Base-by-base conservation (phyloP, 2,329 filamentous ascomycete species). In the Cercospora sesami region DNA sequence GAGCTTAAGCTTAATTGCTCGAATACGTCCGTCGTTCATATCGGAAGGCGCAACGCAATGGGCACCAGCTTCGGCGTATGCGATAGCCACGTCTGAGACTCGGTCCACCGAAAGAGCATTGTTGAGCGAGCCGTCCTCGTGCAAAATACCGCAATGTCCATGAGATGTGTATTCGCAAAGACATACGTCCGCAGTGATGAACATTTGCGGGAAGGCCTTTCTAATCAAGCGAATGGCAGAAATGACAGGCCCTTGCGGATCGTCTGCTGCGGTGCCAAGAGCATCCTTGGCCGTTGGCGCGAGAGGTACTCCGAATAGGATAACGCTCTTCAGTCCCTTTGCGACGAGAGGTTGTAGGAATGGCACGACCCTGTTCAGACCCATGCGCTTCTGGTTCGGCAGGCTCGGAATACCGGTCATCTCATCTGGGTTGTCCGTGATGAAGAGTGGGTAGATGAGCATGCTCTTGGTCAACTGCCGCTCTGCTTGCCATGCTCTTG, bases 121-220 rank as follows among this genome's bases (percentile, higher is more conserved):
- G 86, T 98, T 97, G 68, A 99, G 86, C 70, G 89, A 91, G 70
- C 93, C 93, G 78, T 99, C 95, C 73, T 97, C 93, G 66, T 93
- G 89, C 57, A 99, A 86, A 74, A 99, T 97, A 63, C 95, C 95
- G 78, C 95, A 99, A 83, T 99, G 95, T 55, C 95, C 95, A 80
- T 99, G 95, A 6, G 92, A 95, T 0, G 95, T 99, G 83, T 99
- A 99, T 82, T 99, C 95, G 86, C 95, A 99, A 7, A 99, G 90
- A 78, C 95, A 98, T 67, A 99, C 95, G 78, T 99, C 95, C 68
- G 90, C 89, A 73, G 91, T 90, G 75, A 99, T 92, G 83, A 96
- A 98, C 68, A 99, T 86, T 70, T 93, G 89, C 2, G 95, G 95
- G 81, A 97, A 98, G 45, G 89, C 86, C 72, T 91, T 87, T 73